phyloP scores from a whole-genome alignment of 2,329 filamentous ascomycete genomes.

The Epichloe uncinata region DNA sequence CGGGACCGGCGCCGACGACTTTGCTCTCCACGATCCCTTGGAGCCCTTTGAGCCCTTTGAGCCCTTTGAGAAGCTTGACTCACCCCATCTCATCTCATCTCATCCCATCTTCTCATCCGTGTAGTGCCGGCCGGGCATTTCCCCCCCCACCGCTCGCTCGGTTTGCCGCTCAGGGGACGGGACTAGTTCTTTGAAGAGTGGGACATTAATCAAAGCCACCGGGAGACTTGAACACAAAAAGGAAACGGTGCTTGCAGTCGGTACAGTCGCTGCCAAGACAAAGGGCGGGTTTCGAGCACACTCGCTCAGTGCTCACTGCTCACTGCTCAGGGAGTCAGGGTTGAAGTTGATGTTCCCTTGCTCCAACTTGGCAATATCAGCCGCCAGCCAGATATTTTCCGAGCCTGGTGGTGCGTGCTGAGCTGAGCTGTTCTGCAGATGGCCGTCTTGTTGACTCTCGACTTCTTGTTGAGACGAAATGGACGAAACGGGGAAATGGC shows the following conservation, averaged over 20 bases:
- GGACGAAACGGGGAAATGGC: too few species aligned
- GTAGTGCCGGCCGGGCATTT: background rate
- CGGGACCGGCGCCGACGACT: background rate
- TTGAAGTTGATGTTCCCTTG: background rate
- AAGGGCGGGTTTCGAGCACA: background rate
- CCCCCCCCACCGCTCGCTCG: too few species aligned
- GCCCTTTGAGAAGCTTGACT: background rate
- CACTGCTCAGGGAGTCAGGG: too few species aligned
- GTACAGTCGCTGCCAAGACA: background rate
- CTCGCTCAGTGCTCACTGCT: too few species aligned
- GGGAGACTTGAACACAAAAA: background rate
- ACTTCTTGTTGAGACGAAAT: too few species aligned
- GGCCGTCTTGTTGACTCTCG: background rate
- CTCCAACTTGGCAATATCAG: background rate
- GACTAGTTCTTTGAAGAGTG: background rate
- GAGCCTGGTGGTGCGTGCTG: background rate
- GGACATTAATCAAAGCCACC: constrained; percentile 6
- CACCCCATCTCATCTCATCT: too few species aligned
- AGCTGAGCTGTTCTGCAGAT: background rate
- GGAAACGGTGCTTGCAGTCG: background rate
- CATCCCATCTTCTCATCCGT: too few species aligned
- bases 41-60: background rate
- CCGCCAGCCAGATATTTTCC: background rate
- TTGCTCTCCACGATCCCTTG: constrained; percentile 2
- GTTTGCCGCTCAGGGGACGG: background rate